Conservation (phyloP, 345 rosid species). For the Hibiscus trionum region DNA sequence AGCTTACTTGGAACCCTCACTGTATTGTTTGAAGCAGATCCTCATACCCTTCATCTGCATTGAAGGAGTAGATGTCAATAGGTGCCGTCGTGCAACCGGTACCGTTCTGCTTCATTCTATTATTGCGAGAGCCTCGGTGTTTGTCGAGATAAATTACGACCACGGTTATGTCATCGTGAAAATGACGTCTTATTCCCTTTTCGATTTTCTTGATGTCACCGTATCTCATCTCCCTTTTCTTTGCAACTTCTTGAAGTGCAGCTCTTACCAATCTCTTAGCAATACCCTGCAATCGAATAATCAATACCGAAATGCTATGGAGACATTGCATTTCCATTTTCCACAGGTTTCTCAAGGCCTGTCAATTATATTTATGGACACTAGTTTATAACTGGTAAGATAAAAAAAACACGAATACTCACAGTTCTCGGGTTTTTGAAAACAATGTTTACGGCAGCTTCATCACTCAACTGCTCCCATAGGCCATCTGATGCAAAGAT, state of each 20-base stretch:
- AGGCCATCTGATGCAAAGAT: constrained; percentile 99
- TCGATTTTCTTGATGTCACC: constrained; percentile 47
- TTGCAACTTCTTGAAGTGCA: constrained; percentile 63
- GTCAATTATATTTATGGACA: not conserved
- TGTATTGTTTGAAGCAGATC: constrained; percentile 17
- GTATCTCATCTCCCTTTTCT: constrained; percentile 61
- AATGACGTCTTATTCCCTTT: constrained; percentile 60
- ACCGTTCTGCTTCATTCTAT: constrained; percentile 20
- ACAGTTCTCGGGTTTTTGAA: constrained; percentile 77
- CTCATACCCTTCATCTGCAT: constrained; percentile 38
- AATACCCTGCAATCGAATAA: constrained; percentile 39
- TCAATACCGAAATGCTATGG: not conserved
- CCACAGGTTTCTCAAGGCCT: not conserved
- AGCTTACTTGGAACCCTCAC: constrained; percentile 1
- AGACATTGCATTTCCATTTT: not conserved
- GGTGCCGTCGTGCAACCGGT: constrained; percentile 59
- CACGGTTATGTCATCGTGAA: constrained; percentile 70
- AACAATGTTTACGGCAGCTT: constrained; percentile 81
- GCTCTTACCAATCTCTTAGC: constrained; percentile 60
- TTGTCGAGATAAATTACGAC: constrained; percentile 69
- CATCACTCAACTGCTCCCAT: constrained; percentile 92
- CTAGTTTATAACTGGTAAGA: not conserved
- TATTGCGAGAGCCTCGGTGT: constrained; percentile 21
- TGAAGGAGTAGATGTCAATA: constrained; percentile 58
- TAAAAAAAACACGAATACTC: constrained; percentile 20